Evolutionary conservation across 2,329 filamentous ascomycete genomes (phyloP).

Genomic region (Microsporum canis): DNA sequence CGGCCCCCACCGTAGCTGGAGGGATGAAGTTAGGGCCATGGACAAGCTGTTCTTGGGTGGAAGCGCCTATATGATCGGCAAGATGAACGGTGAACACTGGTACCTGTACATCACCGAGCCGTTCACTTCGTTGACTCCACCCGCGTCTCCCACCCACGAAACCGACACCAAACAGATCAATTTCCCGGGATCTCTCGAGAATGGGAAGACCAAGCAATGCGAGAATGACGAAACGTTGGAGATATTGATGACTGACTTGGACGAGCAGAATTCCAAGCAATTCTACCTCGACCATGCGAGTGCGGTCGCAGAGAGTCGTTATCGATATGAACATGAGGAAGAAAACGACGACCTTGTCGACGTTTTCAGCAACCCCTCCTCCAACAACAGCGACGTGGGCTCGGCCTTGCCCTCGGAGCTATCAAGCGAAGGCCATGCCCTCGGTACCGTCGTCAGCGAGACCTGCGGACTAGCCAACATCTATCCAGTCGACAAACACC

Average conservation of each 20-base stretch:
- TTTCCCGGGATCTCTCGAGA: conserved; percentile 35
- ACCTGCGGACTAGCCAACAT: conserved; percentile 78
- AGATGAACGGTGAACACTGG: conserved; percentile 99
- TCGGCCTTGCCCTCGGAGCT: conserved; percentile 57
- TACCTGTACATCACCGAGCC: conserved; percentile 94
- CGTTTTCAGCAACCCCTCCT: conserved; percentile 66
- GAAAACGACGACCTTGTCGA: conserved; percentile 47
- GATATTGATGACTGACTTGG: conserved; percentile 57
- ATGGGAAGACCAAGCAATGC: conserved; percentile 17
- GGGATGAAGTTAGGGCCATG: conserved; percentile 83
- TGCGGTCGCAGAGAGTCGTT: conserved; percentile 74
- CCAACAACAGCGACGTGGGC: conserved; percentile 48
- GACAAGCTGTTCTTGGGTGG: conserved; percentile 85
- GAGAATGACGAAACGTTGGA: conserved; percentile 45
- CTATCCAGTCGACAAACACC: conserved; percentile 76
- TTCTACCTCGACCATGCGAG: conserved; percentile 71
- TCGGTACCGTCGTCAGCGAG: conserved; percentile 87
- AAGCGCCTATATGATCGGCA: conserved; percentile 98
- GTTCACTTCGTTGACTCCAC: conserved; percentile 66
- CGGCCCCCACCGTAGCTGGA: conserved; percentile 94
- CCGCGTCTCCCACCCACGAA: conserved; percentile 55
- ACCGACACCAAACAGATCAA: conserved; percentile 50
- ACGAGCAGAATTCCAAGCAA: conserved; percentile 54
- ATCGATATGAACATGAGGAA: conserved; percentile 59
- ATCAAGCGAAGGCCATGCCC: conserved; percentile 83